These are phyloP conservation scores for Solanum piurae DNA, from an alignment of 257 asterid species.

Conservation along the genomic window DNA sequence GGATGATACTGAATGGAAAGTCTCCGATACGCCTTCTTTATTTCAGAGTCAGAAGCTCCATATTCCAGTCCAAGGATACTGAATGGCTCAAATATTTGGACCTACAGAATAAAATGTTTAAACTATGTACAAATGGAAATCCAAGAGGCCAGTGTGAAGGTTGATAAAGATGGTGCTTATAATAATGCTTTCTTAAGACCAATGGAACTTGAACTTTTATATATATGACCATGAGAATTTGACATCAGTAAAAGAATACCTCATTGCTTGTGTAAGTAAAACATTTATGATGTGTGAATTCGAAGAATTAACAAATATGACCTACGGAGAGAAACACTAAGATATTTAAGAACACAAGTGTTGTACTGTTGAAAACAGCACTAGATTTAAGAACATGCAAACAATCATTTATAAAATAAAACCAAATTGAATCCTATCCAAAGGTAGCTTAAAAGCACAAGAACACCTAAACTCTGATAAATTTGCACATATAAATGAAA, in stretches of 20 bases:
- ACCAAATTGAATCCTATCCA: background rate
- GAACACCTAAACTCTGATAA: background rate
- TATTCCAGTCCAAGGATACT: slow-evolving; percentile 87
- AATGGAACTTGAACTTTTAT: background rate
- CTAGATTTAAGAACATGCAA: background rate
- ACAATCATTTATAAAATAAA: background rate
- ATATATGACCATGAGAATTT: background rate
- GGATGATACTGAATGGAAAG: slow-evolving; percentile 96
- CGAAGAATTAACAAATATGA: background rate
- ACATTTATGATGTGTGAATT: background rate
- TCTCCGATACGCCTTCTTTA: slow-evolving; percentile 96
- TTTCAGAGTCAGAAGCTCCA: slow-evolving; percentile 89
- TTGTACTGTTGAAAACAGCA: background rate
- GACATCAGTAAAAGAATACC: background rate
- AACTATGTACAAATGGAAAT: background rate
- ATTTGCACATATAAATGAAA: background rate
- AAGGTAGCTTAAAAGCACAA: background rate
- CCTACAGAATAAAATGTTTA: slow-evolving; percentile 21
- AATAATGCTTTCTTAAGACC: background rate
- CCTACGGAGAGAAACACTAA: background rate
- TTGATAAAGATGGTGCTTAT: background rate
- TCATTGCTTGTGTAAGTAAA: background rate
- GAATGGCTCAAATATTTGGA: slow-evolving; percentile 85
- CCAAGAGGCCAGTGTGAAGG: background rate
- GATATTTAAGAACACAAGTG: background rate